These are phyloP conservation scores for Rhodosporidiobolus sp. DNA, from an alignment of 768 basidiomycete genomes.

Conservation along the genomic window DNA sequence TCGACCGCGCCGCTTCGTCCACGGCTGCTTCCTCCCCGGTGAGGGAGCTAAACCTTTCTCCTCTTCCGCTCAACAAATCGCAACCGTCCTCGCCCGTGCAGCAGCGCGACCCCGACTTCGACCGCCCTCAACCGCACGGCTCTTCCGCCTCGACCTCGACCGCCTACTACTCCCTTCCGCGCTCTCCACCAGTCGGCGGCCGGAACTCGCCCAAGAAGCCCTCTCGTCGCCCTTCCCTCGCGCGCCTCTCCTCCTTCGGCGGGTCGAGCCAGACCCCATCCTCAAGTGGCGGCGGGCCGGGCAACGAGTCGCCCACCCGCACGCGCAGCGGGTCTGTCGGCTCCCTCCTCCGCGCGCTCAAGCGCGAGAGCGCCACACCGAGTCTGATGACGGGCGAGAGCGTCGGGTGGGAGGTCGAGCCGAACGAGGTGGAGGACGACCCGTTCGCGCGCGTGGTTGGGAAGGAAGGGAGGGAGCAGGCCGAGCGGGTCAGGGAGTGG, in stretches of 20 bases:
- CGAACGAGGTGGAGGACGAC: constrained; percentile 27
- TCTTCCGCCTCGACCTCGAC: background rate
- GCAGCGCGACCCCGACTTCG: background rate
- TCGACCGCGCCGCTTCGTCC: no score
- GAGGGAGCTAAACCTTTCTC: background rate
- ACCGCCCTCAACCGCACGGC: background rate
- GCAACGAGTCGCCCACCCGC: background rate
- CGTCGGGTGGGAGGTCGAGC: constrained; percentile 20
- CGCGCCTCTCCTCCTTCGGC: background rate
- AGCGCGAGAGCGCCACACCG: background rate
- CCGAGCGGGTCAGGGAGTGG: constrained; percentile 12
- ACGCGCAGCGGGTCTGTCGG: constrained; percentile 10
- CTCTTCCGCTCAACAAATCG: background rate
- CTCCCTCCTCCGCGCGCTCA: constrained; percentile 1
- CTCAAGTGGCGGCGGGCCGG: background rate
- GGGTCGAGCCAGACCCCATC: background rate
- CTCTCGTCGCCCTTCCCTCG: background rate
- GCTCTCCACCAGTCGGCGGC: background rate
- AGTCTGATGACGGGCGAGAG: background rate
- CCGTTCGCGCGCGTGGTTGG: constrained; percentile 15
- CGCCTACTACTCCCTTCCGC: constrained; percentile 7
- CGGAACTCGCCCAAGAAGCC: background rate
- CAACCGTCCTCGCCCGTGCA: background rate
- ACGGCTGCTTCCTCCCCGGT: background rate
- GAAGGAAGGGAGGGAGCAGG: background rate